These are phyloP conservation scores for Wickerhamomyces ciferrii DNA, from an alignment of 805 yeast species.

Conservation along the genomic window DNA sequence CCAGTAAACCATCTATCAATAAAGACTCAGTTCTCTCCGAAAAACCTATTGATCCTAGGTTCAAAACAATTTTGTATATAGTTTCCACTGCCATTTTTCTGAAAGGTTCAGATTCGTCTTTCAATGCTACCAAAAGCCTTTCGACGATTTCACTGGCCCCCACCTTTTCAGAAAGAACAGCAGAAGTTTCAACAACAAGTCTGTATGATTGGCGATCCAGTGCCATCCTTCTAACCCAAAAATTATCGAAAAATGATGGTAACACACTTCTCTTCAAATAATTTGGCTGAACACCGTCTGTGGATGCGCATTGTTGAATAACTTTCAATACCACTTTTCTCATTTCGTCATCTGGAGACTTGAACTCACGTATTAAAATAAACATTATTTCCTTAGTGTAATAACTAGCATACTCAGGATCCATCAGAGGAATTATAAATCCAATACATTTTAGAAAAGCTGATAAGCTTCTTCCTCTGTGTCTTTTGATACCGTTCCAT, in stretches of 20 bases:
- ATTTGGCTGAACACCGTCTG: slow-evolving; percentile 48
- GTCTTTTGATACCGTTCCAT: slow-evolving; percentile 74
- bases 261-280: slow-evolving; percentile 48
- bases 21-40: slow-evolving; percentile 55
- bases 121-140: slow-evolving; percentile 49
- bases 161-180: slow-evolving; percentile 57
- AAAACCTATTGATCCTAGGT: slow-evolving; percentile 53
- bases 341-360: slow-evolving; percentile 87
- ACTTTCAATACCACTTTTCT: slow-evolving; percentile 65
- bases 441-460: slow-evolving; percentile 77
- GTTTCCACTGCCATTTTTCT: slow-evolving; percentile 77
- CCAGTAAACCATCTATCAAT: slow-evolving; percentile 74
- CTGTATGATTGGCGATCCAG: slow-evolving; percentile 52
- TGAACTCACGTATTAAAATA: slow-evolving; percentile 65
- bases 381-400: slow-evolving; percentile 72
- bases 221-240: slow-evolving; percentile 84
- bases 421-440: slow-evolving; percentile 79
- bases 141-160: slow-evolving; percentile 62
- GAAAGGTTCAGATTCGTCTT: slow-evolving; percentile 79
- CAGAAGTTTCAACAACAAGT: slow-evolving; percentile 69
- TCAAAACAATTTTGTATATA: slow-evolving; percentile 45
- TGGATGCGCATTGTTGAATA: slow-evolving; percentile 57
- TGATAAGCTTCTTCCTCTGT: slow-evolving; percentile 74
- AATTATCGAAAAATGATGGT: slow-evolving; percentile 58
- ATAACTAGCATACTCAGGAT: slow-evolving; percentile 70